Percentiles rank a stretch among this genome's conserved stretches.
These are phyloP conservation scores for Russula ochroleuca DNA, from an alignment of 768 basidiomycete genomes.

Conservation along the genomic window DNA sequence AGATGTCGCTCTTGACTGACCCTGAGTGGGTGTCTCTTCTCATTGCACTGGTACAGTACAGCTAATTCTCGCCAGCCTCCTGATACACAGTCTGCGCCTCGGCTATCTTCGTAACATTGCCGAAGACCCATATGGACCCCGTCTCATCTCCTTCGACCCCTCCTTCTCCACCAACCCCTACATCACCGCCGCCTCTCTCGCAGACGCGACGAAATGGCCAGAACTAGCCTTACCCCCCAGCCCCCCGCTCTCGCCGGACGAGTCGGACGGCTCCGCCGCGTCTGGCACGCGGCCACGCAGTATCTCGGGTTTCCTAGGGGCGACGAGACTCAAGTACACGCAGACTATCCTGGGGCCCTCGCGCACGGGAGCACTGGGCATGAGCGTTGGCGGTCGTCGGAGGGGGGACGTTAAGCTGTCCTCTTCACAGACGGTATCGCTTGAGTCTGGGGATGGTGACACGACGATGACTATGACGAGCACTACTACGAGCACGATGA, in stretches of 20 bases:
- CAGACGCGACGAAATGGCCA: slow-evolving; percentile 79
- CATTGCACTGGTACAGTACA: background rate
- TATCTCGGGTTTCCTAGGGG: slow-evolving; percentile 44
- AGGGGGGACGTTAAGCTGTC: background rate
- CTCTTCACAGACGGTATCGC: background rate
- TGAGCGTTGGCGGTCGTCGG: slow-evolving; percentile 60
- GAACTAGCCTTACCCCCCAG: slow-evolving; percentile 70
- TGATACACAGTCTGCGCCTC: slow-evolving; percentile 82
- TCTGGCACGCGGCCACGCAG: slow-evolving; percentile 23
- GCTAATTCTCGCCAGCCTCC: slow-evolving; percentile 42
- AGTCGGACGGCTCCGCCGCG: slow-evolving; percentile 42
- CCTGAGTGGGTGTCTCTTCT: slow-evolving; percentile 21
- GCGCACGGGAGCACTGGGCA: slow-evolving; percentile 65
- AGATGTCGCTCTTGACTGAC: slow-evolving; percentile 28
- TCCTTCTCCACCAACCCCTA: slow-evolving; percentile 79
- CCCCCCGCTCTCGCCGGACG: slow-evolving; percentile 70
- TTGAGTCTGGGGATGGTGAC: background rate
- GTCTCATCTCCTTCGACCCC: slow-evolving; percentile 76
- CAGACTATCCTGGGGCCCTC: slow-evolving; percentile 81
- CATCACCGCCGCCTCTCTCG: slow-evolving; percentile 71
- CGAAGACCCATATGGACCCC: slow-evolving; percentile 78
- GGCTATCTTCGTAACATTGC: slow-evolving; percentile 85
- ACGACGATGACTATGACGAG: background rate
- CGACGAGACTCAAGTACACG: slow-evolving; percentile 68
- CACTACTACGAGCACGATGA: background rate